Conservation (phyloP, 768 basidiomycete species). For the Hemileccinum impolitum region DNA sequence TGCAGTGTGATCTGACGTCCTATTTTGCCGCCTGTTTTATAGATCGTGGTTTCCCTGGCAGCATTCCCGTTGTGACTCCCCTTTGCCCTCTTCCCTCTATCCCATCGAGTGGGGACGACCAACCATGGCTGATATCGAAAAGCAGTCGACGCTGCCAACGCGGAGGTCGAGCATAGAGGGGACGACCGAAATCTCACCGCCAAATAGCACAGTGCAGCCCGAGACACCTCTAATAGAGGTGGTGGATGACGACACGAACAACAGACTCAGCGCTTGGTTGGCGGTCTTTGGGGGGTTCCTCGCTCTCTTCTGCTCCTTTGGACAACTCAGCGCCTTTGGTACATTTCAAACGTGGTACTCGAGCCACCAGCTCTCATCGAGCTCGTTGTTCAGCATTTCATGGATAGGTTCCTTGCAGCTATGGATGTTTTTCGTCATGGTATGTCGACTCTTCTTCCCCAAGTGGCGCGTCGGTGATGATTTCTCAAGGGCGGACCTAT, state of each 20-base stretch:
- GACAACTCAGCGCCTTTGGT: conserved; percentile 69
- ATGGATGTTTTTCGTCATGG: conserved; percentile 68
- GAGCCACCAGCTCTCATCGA: conserved; percentile 50
- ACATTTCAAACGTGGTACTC: conserved; percentile 70
- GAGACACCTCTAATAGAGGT: conserved; percentile 13
- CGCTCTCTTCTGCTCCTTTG: conserved; percentile 67
- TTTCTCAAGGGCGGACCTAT: conserved; percentile 55
- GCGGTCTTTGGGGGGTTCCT: conserved; percentile 63
- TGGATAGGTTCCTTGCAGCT: conserved; percentile 73
- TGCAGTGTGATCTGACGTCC: conserved; percentile 23
- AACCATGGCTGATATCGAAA: conserved; percentile 31
- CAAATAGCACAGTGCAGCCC: conserved; percentile 22
- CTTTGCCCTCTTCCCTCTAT: conserved; percentile 10
- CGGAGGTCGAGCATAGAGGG: conserved; percentile 23
- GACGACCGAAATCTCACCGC: conserved; percentile 18
- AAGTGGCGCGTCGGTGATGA: neutral
- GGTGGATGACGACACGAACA: neutral
- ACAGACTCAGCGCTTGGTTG: conserved; percentile 36
- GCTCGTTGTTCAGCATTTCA: conserved; percentile 55
- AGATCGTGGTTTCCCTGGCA: conserved; percentile 13
- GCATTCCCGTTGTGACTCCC: conserved; percentile 9
- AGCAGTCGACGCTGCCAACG: conserved; percentile 19
- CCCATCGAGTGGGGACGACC: conserved; percentile 7
- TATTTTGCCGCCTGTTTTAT: conserved; percentile 22
- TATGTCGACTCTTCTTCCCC: conserved; percentile 30